Percentiles rank a stretch among this genome's conserved stretches.
Evolutionary conservation across 345 rosid species (phyloP).

Genomic region (Triadica sebifera): DNA sequence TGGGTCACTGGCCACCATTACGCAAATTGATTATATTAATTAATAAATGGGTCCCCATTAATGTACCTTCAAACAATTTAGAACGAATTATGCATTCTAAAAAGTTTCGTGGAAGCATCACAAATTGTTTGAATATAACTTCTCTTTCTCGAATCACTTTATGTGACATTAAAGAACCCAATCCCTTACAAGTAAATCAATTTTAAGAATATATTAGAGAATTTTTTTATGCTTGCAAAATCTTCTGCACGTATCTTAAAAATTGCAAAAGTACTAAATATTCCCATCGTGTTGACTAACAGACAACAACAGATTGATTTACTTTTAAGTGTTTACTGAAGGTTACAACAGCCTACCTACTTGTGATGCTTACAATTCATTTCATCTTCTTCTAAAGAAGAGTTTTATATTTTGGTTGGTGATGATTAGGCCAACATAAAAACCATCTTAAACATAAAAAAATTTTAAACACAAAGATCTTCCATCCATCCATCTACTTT

Average conservation of each 20-base stretch:
- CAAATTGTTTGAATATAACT: not conserved
- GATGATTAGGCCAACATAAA: not conserved
- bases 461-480: not conserved
- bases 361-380: not conserved
- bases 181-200: not conserved
- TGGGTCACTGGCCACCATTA: not conserved
- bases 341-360: not conserved
- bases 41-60: not conserved
- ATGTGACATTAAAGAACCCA: not conserved
- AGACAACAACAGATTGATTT: too few relatives aligned
- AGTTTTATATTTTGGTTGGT: constrained; percentile 2
- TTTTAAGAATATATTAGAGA: not conserved
- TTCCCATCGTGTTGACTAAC: too few relatives aligned
- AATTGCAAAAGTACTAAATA: not conserved
- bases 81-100: not conserved
- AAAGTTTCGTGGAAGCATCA: not conserved
- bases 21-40: not conserved
- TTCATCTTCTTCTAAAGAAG: not conserved
- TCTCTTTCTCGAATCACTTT: not conserved
- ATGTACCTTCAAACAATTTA: not conserved
- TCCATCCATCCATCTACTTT: constrained; percentile 9
- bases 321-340: too few relatives aligned
- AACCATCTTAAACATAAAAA: constrained; percentile 1
- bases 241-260: not conserved
- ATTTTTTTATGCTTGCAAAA: not conserved